Base-by-base conservation (phyloP, 2,329 filamentous ascomycete genomes). In the Botrytis byssoidea region DNA sequence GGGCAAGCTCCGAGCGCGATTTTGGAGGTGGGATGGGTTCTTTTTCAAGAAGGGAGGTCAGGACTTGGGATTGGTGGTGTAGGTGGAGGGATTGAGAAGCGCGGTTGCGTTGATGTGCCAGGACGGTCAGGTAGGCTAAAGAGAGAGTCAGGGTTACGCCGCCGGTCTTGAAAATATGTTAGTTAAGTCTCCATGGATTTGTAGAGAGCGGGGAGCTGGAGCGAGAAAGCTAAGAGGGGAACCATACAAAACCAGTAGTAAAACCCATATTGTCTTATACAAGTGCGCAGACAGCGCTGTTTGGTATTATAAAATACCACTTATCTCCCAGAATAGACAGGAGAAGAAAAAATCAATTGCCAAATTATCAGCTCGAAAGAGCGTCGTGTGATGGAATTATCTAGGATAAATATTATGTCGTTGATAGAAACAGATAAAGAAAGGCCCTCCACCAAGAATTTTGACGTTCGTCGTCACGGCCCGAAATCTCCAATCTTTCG, bases 131-230 rank as follows among this genome's bases (percentile, higher is more conserved):
- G 83, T 94, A 95, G 79, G 93, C 88, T 74, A 92, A 80, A 61
- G 90, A 90, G 74, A 93, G 88, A 67, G 92, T 94, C 75, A 95
- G 85, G 76, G 92, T 92, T 73, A 93, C 88, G 77, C 93, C 92
- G 80, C 92, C 91, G 77, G 92, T 89, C 92, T 95, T 77, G 57
- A 67, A 1, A 35, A 1, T 4, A n/a, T 37, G 63, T 76, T 75
- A 75, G 76, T 74, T 68, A 76, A 46, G 6, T 37, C 12, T 68
- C 37, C 44, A 46, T 37, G 59, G 7, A 29, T 66, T 64, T 25
- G 32, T n/a, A 46, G 20, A 61, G 55, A n/a, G 40, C 25, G 25
- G 29, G 16, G 22, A 44, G 40, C 42, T 46, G 37, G 20, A 14
- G 22, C 29, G 55, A 46, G 32, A 71, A 69, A 14, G 60, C 44